Evolutionary conservation across 108 stramenopile species (phyloP).

Genomic region (Skeletonema tropicum): DNA sequence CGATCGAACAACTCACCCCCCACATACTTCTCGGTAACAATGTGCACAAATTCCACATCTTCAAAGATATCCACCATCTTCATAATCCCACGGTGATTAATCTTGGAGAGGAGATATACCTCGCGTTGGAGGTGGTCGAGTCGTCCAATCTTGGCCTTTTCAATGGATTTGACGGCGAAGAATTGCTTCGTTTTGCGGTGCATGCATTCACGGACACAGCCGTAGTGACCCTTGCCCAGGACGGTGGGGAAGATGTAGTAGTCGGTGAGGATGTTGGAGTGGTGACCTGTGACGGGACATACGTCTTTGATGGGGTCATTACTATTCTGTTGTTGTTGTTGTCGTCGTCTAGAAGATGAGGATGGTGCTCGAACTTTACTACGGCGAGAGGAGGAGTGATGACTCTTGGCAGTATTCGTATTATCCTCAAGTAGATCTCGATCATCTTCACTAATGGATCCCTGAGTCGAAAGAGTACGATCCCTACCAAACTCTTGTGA

Average conservation of each 20-base stretch:
- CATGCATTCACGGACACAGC: slow-evolving; percentile 9
- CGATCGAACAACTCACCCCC: slow-evolving; percentile 67
- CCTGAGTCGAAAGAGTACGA: not conserved
- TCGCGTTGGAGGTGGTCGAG: slow-evolving; percentile 7
- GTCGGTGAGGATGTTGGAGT: slow-evolving; percentile 13
- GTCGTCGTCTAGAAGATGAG: not conserved
- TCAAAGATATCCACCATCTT: slow-evolving; percentile 41
- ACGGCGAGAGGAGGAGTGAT: no score
- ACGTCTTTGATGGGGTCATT: not conserved
- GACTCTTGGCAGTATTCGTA: not conserved
- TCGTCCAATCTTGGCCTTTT: slow-evolving; percentile 33
- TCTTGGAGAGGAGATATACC: slow-evolving; percentile 3
- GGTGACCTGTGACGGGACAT: slow-evolving; percentile 9
- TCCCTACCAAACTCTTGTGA: slow-evolving; percentile 3
- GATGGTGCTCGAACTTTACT: not conserved
- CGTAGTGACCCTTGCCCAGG: slow-evolving; percentile 11
- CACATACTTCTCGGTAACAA: slow-evolving; percentile 60
- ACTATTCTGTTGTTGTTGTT: not conserved
- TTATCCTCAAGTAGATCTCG: not conserved
- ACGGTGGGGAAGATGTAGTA: slow-evolving; percentile 7
- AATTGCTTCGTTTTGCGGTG: slow-evolving; percentile 38
- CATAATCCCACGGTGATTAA: slow-evolving; percentile 39
- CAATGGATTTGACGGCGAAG: slow-evolving; percentile 62
- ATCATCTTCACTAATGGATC: not conserved
- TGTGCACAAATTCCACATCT: slow-evolving; percentile 47